Evolutionary conservation across 139 green algal genomes (phyloP).

Genomic region (Volvox africanus): DNA sequence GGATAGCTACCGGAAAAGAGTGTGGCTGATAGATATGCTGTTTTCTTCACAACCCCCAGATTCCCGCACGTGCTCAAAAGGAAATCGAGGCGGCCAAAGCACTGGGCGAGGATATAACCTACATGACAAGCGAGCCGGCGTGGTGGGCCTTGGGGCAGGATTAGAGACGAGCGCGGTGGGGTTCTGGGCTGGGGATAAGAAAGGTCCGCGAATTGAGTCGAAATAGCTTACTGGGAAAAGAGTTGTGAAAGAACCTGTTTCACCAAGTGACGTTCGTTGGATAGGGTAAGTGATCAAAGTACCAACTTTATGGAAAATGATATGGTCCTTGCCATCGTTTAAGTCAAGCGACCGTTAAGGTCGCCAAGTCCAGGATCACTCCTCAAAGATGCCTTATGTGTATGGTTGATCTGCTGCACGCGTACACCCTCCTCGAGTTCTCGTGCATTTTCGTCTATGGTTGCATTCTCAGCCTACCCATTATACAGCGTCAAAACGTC

Average conservation of each 20-base stretch:
- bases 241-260: background rate
- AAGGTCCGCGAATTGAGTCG: background rate
- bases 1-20: too few species aligned
- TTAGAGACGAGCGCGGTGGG: background rate
- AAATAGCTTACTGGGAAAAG: background rate
- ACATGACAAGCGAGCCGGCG: conserved; percentile 75
- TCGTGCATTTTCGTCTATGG: background rate
- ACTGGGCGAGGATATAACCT: conserved; percentile 74
- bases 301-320: background rate
- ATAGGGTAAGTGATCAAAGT: background rate
- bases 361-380: too few species aligned
- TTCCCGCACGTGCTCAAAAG: conserved; percentile 71
- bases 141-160: conserved; percentile 63
- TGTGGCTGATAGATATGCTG: background rate
- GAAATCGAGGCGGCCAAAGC: conserved; percentile 81
- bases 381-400: too few species aligned
- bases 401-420: background rate
- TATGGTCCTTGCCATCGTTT: too few species aligned
- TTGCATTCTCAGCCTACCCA: background rate
- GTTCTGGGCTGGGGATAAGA: background rate
- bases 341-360: too few species aligned
- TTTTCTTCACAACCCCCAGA: conserved; percentile 23
- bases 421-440: background rate
- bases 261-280: background rate
- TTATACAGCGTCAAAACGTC: background rate